Conservation (phyloP, 176 grass and related monocot species). For the Tillandsia fasciculata region DNA sequence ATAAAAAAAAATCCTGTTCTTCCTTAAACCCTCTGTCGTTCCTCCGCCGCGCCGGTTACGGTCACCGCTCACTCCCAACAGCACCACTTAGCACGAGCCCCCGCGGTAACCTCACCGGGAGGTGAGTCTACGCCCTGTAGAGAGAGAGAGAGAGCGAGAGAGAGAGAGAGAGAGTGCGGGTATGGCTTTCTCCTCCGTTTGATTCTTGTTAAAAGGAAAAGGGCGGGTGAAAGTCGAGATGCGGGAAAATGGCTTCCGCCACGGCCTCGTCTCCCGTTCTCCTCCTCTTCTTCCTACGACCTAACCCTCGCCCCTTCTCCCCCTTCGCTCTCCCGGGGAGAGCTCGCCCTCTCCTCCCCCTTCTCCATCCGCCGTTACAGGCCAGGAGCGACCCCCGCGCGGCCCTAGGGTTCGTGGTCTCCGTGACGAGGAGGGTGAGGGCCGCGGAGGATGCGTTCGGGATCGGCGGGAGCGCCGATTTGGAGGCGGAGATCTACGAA, state of each 20-base stretch:
- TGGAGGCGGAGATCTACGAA: constrained; percentile 83
- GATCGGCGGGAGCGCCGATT: background rate
- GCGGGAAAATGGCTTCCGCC: background rate
- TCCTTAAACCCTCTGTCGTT: background rate
- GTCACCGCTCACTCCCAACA: background rate
- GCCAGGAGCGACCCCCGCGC: constrained; percentile 3
- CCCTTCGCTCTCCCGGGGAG: background rate
- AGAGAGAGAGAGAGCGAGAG: background rate
- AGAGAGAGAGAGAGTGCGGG: background rate
- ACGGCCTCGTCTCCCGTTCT: background rate
- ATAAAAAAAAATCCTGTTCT: background rate
- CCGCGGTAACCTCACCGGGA: background rate
- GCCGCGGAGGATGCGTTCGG: background rate
- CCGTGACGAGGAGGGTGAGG: background rate
- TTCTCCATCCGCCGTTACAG: background rate
- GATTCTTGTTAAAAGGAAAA: too few species aligned
- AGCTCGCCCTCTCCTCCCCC: background rate
- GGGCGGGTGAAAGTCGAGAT: background rate
- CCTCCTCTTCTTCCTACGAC: background rate
- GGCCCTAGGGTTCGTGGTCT: constrained; percentile 15
- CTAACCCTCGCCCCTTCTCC: background rate
- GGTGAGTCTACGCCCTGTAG: background rate
- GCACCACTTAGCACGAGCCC: background rate
- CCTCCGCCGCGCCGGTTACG: background rate
- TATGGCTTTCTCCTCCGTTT: background rate